Percentiles rank a stretch among this genome's conserved stretches.
Evolutionary conservation across 2,329 filamentous ascomycete species (phyloP).

Genomic region (Fusarium buxicola): DNA sequence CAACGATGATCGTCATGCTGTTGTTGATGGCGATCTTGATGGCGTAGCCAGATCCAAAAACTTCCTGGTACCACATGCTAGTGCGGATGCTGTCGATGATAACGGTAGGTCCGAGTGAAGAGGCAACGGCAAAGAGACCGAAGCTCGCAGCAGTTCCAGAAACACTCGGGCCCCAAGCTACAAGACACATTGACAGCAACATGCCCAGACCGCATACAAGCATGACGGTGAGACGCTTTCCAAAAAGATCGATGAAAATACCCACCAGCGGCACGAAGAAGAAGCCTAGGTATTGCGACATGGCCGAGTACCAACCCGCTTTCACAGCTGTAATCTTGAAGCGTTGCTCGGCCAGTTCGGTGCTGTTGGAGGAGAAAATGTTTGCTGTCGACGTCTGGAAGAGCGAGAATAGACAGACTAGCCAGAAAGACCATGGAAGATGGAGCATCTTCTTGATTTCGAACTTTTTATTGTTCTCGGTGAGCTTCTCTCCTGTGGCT

Average conservation of each 20-base stretch:
- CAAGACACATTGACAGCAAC: constrained; percentile 64
- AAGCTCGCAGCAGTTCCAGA: constrained; percentile 69
- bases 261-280: constrained; percentile 68
- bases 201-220: constrained; percentile 64
- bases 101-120: constrained; percentile 65
- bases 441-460: constrained; percentile 66
- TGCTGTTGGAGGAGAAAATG: constrained; percentile 68
- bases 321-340: constrained; percentile 65
- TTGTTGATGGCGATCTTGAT: constrained; percentile 73
- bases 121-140: constrained; percentile 68
- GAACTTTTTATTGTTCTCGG: constrained; percentile 68
- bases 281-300: constrained; percentile 66
- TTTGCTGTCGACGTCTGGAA: constrained; percentile 68
- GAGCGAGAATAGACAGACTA: constrained; percentile 64
- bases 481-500: constrained; percentile 69
- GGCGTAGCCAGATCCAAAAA: constrained; percentile 70
- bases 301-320: constrained; percentile 70
- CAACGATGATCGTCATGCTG: constrained; percentile 70
- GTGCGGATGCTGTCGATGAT: constrained; percentile 72
- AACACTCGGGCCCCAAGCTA: constrained; percentile 61
- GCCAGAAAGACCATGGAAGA: constrained; percentile 71
- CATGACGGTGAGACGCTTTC: constrained; percentile 65
- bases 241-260: constrained; percentile 66
- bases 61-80: constrained; percentile 68
- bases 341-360: constrained; percentile 69